These are phyloP conservation scores for Cladorrhinum sp. DNA, from an alignment of 2,329 filamentous ascomycete genomes.

Conservation along the genomic window DNA sequence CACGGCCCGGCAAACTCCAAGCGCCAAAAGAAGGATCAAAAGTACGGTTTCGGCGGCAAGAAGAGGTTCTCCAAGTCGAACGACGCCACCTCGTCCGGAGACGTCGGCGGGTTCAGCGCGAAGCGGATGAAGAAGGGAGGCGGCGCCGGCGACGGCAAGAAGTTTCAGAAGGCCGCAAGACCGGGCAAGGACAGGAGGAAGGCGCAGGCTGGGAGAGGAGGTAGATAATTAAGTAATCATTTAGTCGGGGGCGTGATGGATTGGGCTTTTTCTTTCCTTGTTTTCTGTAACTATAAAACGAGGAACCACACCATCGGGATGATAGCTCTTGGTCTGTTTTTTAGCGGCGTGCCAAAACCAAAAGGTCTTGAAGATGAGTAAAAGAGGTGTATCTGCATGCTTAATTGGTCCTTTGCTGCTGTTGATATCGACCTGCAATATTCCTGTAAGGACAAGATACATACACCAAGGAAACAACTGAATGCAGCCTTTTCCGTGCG, in stretches of 20 bases:
- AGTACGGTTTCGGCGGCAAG: slow-evolving; percentile 95
- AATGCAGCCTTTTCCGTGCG: background rate
- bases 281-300: no score
- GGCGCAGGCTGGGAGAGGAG: slow-evolving; percentile 40
- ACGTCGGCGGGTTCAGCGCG: slow-evolving; percentile 74
- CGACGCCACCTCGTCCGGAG: slow-evolving; percentile 77
- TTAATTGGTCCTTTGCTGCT: background rate
- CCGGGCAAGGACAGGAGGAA: slow-evolving; percentile 53
- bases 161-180: slow-evolving; percentile 35
- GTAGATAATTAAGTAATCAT: slow-evolving; percentile 17
- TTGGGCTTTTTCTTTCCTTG: no score
- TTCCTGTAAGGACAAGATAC: no score
- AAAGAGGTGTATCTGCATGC: background rate
- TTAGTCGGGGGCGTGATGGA: background rate
- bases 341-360: background rate
- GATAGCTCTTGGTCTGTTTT: background rate
- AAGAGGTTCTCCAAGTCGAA: slow-evolving; percentile 89
- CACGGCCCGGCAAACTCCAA: slow-evolving; percentile 59
- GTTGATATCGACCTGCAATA: no score
- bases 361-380: background rate
- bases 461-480: background rate
- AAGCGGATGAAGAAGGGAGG: slow-evolving; percentile 75
- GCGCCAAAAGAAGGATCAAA: slow-evolving; percentile 89
- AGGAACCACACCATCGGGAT: background rate
- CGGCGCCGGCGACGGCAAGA: slow-evolving; percentile 21